Conservation (phyloP, 352 stramenopile species). For the Phytopythium boreale region DNA sequence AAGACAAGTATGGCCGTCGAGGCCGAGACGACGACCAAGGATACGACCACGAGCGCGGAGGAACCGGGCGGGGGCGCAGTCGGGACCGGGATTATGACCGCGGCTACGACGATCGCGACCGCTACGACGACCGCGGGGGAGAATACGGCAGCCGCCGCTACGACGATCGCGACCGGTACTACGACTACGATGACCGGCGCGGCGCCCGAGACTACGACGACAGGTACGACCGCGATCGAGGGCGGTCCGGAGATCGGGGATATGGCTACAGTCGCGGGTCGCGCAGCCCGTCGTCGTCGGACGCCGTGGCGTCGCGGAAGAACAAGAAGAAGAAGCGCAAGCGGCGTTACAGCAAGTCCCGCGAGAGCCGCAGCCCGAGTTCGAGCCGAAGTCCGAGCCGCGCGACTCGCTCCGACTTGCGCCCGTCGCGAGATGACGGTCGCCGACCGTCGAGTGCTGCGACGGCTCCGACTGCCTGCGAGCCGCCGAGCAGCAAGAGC, state of each 20-base stretch:
- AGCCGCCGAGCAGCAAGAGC: not conserved
- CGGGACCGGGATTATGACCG: conserved; percentile 17
- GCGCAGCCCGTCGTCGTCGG: conserved; percentile 6
- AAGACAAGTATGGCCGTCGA: conserved; percentile 11
- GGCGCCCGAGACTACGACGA: conserved; percentile 4
- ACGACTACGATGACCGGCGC: conserved; percentile 23
- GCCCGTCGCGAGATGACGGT: not conserved
- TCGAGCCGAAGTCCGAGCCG: conserved; percentile 6
- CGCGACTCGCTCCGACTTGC: not conserved
- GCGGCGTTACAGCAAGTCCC: conserved; percentile 26
- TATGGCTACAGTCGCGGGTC: conserved; percentile 6
- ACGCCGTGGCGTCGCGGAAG: not conserved
- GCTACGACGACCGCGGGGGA: conserved; percentile 16
- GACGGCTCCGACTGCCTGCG: not conserved
- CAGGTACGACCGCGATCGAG: not conserved
- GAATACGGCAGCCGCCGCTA: conserved; percentile 28
- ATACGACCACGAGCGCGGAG: conserved; percentile 7
- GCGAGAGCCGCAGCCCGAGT: conserved; percentile 22
- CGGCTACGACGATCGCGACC: conserved; percentile 32
- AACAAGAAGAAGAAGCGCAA: conserved; percentile 36
- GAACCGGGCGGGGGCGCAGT: conserved; percentile 7
- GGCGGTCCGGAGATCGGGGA: not conserved
- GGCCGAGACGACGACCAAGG: conserved; percentile 5
- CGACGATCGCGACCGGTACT: conserved; percentile 25
- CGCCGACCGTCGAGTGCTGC: not conserved